Base-by-base conservation (phyloP, 306 rosid species). In the Fagus crenata region DNA sequence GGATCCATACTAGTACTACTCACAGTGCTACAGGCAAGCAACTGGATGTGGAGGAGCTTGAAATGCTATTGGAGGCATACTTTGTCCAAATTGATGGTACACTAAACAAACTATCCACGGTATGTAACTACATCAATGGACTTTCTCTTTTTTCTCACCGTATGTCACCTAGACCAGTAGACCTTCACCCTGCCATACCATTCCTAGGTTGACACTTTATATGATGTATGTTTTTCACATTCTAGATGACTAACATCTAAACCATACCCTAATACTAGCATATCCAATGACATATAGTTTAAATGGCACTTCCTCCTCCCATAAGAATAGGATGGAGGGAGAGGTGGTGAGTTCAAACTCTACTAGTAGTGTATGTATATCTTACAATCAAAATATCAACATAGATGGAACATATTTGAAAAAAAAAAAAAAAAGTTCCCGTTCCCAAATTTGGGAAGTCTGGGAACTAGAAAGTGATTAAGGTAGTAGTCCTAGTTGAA, bases 61-160 rank as follows among this genome's bases (percentile, higher is more conserved):
- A 95, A 81, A 95, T 95, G 99, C 97, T 95, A 65, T 81, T 95
- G 88, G 99, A 95, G 83, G 99, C 99, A 2, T 95, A 95, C 83
- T 95, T 95, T 55, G 99, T 92, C 72, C 99, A 92, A 80, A 92
- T 95, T 42, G 97, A 95, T 78, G 99, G 99, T 78, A 90, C 97
- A 28, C 67, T 91, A 53, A 92, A 90, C 86, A 90, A 92, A 74
- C 85, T 89, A 49, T 84, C 92, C 63, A 86, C 90, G 90, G 92
- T 89, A 86, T 4, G 74, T 54, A 46, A 77, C 33, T 74, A 22
- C 40, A 7, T 78, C 46, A 36, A 53, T 40, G 2, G 17, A 67
- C 49, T 56, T 56, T 39, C 51, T 37, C 28, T 22, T 22, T 7
- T 17, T 39, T 67, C 71, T 7, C 33, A 32, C 28, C 28, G 28